Percentiles rank a stretch among this genome's conserved stretches.
Evolutionary conservation across 129 eudicot genomes (phyloP).

Genomic region (Escallonia herrerae): DNA sequence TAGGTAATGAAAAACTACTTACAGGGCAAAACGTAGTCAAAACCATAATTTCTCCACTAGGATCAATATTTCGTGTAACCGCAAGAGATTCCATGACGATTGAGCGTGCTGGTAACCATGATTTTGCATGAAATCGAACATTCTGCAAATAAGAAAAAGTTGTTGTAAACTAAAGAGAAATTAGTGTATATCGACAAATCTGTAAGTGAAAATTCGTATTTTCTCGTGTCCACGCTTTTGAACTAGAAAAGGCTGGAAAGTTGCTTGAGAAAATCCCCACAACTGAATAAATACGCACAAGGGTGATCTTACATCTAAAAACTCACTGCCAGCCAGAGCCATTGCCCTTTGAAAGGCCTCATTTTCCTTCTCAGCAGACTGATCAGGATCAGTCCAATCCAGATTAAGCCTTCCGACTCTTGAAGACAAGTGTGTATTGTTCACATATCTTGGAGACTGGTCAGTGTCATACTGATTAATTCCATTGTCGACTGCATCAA

Average conservation of each 20-base stretch:
- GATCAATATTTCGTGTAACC: constrained; percentile 55
- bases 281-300: no score
- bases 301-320: constrained; percentile 58
- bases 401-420: constrained; percentile 76
- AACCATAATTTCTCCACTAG: constrained; percentile 90
- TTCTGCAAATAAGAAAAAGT: constrained; percentile 25
- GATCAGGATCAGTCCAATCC: constrained; percentile 94
- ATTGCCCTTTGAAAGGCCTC: constrained; percentile 73
- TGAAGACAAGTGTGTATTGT: constrained; percentile 82
- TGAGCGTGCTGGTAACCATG: constrained; percentile 94
- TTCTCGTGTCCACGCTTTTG: neutral
- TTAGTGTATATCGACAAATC: no score
- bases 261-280: no score
- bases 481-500: constrained; percentile 95
- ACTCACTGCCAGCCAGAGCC: constrained; percentile 82
- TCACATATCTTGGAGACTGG: constrained; percentile 76
- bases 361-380: constrained; percentile 84
- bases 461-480: constrained; percentile 85
- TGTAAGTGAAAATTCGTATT: no score
- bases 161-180: no score
- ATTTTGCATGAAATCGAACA: constrained; percentile 65
- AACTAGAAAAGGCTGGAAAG: no score
- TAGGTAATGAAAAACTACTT: constrained; percentile 20
- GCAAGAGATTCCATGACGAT: constrained; percentile 77
- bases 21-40: constrained; percentile 75